Base-by-base conservation (phyloP, 2,329 filamentous ascomycete genomes). In the Epichloe elymi region DNA sequence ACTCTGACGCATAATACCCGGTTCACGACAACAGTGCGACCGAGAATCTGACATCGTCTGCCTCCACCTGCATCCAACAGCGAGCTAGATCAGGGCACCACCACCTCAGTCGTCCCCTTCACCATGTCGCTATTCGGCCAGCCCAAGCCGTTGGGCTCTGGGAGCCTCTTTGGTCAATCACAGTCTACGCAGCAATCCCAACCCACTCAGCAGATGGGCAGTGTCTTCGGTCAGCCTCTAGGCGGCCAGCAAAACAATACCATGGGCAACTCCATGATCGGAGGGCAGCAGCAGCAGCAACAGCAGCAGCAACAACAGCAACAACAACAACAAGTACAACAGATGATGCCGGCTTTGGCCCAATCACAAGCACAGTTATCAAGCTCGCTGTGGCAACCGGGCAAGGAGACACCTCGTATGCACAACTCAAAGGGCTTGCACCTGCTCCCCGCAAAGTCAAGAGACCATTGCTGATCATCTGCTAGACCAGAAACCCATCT, bases 401-500 rank as follows among this genome's bases (percentile, higher is more conserved):
- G 71, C 51, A 74, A 70, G 58, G 71, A 73, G 42, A 70, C 71
- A 20, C 72, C 70, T 48, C 71, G 75, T 78, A 70, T 50, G 70
- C 60, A 17, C 44, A 5, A n/a, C 42, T 42, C 11, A 3, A 42
- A 12, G 26, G 35, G 5, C 23, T 33, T 35, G 41, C 17, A 5
- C 14, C 15, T 8, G 19, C 5, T 40, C 36, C 7, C 26, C 26
- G 10, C 26, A 30, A 30, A 10, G 26, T 30, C n/a, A 20, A 46
- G 4, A 46, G 14, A 36, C 39, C 37, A 37, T 17, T 38, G 19
- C 50, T 30, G 3, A 39, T 39, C 14, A 37, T 36, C 10, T 11
- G 7, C 53, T 54, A 71, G 69, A 71, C 58, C 83, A 89, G 63
- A 88, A 88, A 64, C 79, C 82, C 46, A 78, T 90, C 43, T 74